Evolutionary conservation across 164 flowering plant genomes (phyloP).

Genomic region (Kingdonia uniflora): DNA sequence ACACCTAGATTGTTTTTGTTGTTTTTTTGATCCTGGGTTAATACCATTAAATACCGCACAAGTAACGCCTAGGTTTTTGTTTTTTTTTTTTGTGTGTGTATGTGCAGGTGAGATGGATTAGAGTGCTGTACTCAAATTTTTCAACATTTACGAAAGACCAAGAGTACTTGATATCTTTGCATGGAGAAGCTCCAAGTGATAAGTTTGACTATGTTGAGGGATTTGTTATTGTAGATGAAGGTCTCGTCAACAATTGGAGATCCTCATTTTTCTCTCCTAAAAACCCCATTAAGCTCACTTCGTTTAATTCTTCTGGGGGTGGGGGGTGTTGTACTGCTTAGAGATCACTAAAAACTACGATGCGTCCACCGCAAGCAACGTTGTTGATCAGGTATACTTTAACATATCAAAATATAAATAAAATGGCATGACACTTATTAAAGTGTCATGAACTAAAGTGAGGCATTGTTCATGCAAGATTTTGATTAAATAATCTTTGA

Average conservation of each 20-base stretch:
- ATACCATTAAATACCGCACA: too few relatives aligned
- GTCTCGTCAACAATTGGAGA: slow-evolving; percentile 85
- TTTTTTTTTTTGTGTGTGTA: slow-evolving; percentile 4
- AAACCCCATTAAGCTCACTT: slow-evolving; percentile 68
- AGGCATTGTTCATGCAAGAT: background rate
- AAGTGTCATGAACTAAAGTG: background rate
- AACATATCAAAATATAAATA: too few relatives aligned
- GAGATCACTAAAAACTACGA: slow-evolving; percentile 82
- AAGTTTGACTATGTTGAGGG: slow-evolving; percentile 93
- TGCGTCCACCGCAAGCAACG: slow-evolving; percentile 29
- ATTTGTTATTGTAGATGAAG: slow-evolving; percentile 83
- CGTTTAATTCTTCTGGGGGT: slow-evolving; percentile 41
- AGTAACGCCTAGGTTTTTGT: too few relatives aligned
- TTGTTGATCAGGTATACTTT: slow-evolving; percentile 61
- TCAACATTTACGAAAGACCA: slow-evolving; percentile 68
- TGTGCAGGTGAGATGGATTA: slow-evolving; percentile 79
- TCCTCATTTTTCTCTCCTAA: slow-evolving; percentile 86
- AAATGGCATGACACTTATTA: background rate
- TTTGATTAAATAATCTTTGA: background rate
- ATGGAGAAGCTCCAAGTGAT: slow-evolving; percentile 25
- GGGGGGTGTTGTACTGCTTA: slow-evolving; percentile 67
- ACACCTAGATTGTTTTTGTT: too few relatives aligned
- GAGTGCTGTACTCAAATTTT: slow-evolving; percentile 76
- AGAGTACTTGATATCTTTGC: slow-evolving; percentile 74
- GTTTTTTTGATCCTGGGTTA: too few relatives aligned